Evolutionary conservation across 2,329 filamentous ascomycete genomes (phyloP).

Genomic region (Penicillium sp.): DNA sequence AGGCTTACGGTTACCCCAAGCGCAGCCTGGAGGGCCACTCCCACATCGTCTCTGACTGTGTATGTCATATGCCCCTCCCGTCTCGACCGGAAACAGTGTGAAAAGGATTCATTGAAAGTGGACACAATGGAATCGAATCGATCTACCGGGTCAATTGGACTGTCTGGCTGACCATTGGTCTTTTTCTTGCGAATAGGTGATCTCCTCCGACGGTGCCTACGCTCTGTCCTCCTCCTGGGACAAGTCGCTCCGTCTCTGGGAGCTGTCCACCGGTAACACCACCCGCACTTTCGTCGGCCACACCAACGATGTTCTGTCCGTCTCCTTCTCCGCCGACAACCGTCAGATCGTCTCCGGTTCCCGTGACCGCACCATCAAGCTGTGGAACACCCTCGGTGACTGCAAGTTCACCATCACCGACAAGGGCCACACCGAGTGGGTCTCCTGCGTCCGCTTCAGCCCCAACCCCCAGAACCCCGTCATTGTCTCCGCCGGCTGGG

Average conservation of each 20-base stretch:
- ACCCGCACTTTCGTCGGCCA: constrained; percentile 98
- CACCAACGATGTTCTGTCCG: constrained; percentile 98
- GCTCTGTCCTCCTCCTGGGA: constrained; percentile 99
- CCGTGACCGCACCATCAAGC: constrained; percentile 98
- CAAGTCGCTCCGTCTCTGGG: constrained; percentile 99
- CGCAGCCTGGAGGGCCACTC: constrained; percentile 98
- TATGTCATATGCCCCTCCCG: constrained; percentile 56
- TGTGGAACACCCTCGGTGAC: constrained; percentile 99
- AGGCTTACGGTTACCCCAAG: constrained; percentile 98
- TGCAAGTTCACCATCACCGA: constrained; percentile 99
- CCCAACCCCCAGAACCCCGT: constrained; percentile 99
- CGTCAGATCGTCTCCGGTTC: constrained; percentile 99
- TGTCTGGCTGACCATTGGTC: constrained; percentile 30
- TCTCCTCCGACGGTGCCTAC: constrained; percentile 99
- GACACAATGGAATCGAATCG: constrained; percentile 10
- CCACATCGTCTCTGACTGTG: constrained; percentile 99
- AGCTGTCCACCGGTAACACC: constrained; percentile 94
- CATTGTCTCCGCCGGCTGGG: constrained; percentile 97
- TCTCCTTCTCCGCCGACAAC: constrained; percentile 99
- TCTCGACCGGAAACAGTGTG: constrained; percentile 5
- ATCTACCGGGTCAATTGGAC: constrained; percentile 7
- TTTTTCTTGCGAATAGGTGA: constrained; percentile 63
- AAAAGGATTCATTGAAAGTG: constrained; percentile 8
- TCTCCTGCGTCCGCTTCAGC: constrained; percentile 98
- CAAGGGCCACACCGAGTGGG: constrained; percentile 99